These are phyloP conservation scores for Alternaria gaisen DNA, from an alignment of 2,329 filamentous ascomycete species.

Conservation along the genomic window DNA sequence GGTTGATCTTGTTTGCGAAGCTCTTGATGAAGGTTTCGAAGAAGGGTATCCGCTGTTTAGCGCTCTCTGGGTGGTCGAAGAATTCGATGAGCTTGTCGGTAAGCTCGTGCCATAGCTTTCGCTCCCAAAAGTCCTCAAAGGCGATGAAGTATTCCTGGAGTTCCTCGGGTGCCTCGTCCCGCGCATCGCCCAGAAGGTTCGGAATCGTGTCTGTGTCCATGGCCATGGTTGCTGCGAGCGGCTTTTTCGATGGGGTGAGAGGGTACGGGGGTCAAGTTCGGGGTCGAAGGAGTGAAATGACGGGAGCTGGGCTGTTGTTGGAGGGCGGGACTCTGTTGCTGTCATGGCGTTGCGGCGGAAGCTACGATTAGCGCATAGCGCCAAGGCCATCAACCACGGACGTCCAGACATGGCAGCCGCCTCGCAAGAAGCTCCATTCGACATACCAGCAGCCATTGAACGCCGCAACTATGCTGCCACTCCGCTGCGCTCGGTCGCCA, in stretches of 20 bases:
- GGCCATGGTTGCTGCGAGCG: slow-evolving; percentile 40
- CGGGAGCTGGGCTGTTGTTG: slow-evolving; percentile 16
- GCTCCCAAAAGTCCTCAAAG: slow-evolving; percentile 97
- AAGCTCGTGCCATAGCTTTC: slow-evolving; percentile 98
- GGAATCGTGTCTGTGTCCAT: slow-evolving; percentile 91
- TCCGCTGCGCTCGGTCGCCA: slow-evolving; percentile 52
- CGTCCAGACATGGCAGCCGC: slow-evolving; percentile 31
- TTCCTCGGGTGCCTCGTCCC: slow-evolving; percentile 85
- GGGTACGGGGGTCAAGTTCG: background rate
- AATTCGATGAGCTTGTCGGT: slow-evolving; percentile 88
- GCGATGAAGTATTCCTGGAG: slow-evolving; percentile 86
- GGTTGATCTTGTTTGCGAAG: slow-evolving; percentile 99
- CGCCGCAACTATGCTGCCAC: slow-evolving; percentile 51
- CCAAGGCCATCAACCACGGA: slow-evolving; percentile 34
- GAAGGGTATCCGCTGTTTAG: slow-evolving; percentile 83
- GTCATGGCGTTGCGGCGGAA: slow-evolving; percentile 34
- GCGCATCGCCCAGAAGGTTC: slow-evolving; percentile 90
- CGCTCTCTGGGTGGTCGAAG: slow-evolving; percentile 84
- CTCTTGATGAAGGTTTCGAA: slow-evolving; percentile 95
- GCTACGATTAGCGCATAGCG: slow-evolving; percentile 30
- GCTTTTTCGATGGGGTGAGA: background rate
- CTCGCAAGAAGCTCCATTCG: slow-evolving; percentile 37
- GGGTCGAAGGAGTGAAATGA: slow-evolving; percentile 14
- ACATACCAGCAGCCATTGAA: slow-evolving; percentile 49
- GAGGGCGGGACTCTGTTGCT: slow-evolving; percentile 33